Evolutionary conservation across 169 alveolate species (phyloP).

Genomic region (Blepharisma undulans): DNA sequence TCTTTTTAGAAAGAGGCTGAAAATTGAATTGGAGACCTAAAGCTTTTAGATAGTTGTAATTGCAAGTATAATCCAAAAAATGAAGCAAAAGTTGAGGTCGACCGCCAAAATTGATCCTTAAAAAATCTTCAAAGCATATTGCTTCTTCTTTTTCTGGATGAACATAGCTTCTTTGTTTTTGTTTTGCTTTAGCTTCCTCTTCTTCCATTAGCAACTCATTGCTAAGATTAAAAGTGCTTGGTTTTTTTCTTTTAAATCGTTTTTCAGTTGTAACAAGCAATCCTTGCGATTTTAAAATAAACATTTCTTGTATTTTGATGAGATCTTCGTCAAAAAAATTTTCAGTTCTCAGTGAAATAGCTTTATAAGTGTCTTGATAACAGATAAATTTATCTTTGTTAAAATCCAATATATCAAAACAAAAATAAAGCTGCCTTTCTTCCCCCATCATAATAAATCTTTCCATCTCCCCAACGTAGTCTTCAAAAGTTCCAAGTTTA

Average conservation of each 20-base stretch:
- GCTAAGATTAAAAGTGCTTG: neutral
- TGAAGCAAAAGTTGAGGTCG: conserved; percentile 33
- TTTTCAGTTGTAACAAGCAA: neutral
- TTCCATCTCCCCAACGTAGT: neutral
- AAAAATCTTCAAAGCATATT: neutral
- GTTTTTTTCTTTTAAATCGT: neutral
- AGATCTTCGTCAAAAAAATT: conserved; percentile 23
- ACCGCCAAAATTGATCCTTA: neutral
- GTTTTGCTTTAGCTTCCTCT: neutral
- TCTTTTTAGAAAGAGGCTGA: neutral
- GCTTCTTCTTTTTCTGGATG: neutral
- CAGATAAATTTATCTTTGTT: neutral
- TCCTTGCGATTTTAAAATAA: neutral
- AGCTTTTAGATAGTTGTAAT: neutral
- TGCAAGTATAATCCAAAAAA: neutral
- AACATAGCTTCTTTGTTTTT: neutral
- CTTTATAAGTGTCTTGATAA: conserved; percentile 27
- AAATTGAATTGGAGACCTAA: neutral
- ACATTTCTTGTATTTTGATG: neutral
- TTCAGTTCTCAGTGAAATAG: neutral
- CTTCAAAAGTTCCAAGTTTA: conserved; percentile 8
- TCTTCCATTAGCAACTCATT: neutral
- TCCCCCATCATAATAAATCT: neutral
- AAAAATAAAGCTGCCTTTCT: conserved; percentile 20
- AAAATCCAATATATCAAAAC: conserved; percentile 37